Percentiles rank a stretch among this genome's conserved stretches.
Evolutionary conservation across 2,329 filamentous ascomycete genomes (phyloP).

Genomic region (Graphiopsis chlorocephala): DNA sequence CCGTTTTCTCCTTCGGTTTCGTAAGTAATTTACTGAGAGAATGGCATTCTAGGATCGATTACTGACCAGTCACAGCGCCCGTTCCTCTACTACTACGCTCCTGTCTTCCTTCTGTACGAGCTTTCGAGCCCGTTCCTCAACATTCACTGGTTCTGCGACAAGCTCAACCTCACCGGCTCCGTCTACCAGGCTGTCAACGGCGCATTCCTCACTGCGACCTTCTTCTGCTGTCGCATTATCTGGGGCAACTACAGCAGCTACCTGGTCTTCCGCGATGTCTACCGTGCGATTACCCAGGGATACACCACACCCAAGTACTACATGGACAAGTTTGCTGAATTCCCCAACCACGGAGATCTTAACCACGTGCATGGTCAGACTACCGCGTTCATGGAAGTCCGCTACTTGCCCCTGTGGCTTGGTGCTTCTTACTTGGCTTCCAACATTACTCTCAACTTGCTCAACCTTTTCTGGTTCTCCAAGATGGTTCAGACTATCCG

Average conservation of each 20-base stretch:
- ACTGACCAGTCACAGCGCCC: conserved; percentile 57
- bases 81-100: conserved; percentile 79
- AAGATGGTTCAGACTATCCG: conserved; percentile 81
- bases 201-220: conserved; percentile 66
- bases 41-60: neutral
- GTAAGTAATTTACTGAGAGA: conserved; percentile 52
- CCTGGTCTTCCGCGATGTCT: conserved; percentile 69
- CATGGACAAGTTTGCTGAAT: neutral
- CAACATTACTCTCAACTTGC: conserved; percentile 68
- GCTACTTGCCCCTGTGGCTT: conserved; percentile 65
- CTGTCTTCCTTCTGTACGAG: conserved; percentile 82
- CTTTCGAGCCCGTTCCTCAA: conserved; percentile 82
- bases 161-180: conserved; percentile 75
- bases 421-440: conserved; percentile 64
- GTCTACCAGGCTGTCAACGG: conserved; percentile 74
- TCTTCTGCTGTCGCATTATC: conserved; percentile 73
- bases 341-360: conserved; percentile 20
- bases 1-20: conserved; percentile 75
- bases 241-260: conserved; percentile 70
- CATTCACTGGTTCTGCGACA: conserved; percentile 90
- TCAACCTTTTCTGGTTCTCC: conserved; percentile 83
- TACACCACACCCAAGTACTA: conserved; percentile 21
- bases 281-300: conserved; percentile 39
- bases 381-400: conserved; percentile 28
- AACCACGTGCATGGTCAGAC: conserved; percentile 26